Evolutionary conservation across 2,329 filamentous ascomycete species (phyloP).

Genomic region (Talaromyces verruculosus): DNA sequence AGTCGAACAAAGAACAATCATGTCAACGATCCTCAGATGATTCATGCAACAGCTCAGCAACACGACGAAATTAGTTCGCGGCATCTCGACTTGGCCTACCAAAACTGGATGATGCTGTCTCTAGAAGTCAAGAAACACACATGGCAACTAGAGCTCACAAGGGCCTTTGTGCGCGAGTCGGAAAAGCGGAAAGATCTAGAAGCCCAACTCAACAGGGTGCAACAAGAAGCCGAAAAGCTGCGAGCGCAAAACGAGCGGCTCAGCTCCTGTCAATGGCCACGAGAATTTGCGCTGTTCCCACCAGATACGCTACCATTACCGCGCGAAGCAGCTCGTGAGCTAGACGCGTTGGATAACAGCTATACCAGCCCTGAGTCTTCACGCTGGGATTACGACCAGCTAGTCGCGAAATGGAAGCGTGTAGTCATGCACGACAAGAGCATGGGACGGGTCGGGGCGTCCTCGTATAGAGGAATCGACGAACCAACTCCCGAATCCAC

Average conservation of each 20-base stretch:
- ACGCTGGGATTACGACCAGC: constrained; percentile 50
- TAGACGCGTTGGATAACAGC: constrained; percentile 38
- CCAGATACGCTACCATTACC: constrained; percentile 46
- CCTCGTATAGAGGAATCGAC: constrained; percentile 23
- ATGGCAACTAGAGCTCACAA: constrained; percentile 50
- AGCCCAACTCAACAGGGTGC: constrained; percentile 44
- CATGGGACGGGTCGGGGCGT: constrained; percentile 41
- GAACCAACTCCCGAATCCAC: constrained; percentile 8
- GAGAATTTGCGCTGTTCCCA: constrained; percentile 51
- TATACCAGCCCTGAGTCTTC: constrained; percentile 34
- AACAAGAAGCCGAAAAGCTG: constrained; percentile 52
- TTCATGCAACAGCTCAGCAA: constrained; percentile 52
- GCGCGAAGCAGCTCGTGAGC: constrained; percentile 39
- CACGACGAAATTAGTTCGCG: constrained; percentile 69
- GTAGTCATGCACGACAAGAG: constrained; percentile 48
- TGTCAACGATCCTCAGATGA: constrained; percentile 38
- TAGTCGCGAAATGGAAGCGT: constrained; percentile 51
- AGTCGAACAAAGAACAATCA: constrained; percentile 36
- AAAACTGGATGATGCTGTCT: constrained; percentile 70
- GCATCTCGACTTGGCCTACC: constrained; percentile 75
- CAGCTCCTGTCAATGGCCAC: constrained; percentile 49
- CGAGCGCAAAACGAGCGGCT: constrained; percentile 49
- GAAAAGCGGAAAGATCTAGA: constrained; percentile 47
- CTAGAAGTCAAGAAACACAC: constrained; percentile 51
- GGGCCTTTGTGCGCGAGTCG: constrained; percentile 48